A percentile compares a stretch with the other conserved stretches of the same genome.
phyloP scores from a whole-genome alignment of 2,329 filamentous ascomycete genomes.

The Aspergillus sp. region DNA sequence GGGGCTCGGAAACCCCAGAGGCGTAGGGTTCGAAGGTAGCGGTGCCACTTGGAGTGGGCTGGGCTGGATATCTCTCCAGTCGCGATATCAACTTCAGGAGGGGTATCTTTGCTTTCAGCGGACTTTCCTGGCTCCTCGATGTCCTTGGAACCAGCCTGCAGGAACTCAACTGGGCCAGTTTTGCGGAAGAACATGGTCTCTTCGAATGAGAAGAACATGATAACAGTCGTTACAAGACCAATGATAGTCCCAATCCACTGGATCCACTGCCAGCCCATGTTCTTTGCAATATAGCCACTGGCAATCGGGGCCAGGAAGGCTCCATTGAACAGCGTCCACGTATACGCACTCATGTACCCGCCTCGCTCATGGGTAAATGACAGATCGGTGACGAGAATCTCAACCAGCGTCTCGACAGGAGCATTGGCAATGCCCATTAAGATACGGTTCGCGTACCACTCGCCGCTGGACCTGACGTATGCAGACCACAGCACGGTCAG shows the following conservation, averaged over 20 bases:
- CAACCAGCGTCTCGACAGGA: not conserved
- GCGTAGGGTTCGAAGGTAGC: too few relatives aligned
- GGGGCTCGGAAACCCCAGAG: too few relatives aligned
- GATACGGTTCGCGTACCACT: slow-evolving; percentile 4
- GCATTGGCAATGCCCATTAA: not conserved
- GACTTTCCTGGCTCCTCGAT: not conserved
- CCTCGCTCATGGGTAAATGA: slow-evolving; percentile 2
- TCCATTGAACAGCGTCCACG: not conserved
- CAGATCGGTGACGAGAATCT: not conserved
- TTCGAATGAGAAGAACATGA: slow-evolving; percentile 5
- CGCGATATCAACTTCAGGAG: not conserved
- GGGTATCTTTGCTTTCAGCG: too few relatives aligned
- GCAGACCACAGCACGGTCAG: not conserved
- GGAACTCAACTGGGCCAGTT: not conserved
- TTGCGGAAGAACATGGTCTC: slow-evolving; percentile 8
- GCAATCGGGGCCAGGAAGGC: not conserved
- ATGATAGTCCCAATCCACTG: not conserved
- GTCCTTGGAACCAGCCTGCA: not conserved
- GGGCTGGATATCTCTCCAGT: too few relatives aligned
- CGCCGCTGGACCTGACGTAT: not conserved
- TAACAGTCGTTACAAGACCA: not conserved
- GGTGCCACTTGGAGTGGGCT: too few relatives aligned
- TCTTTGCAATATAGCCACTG: not conserved
- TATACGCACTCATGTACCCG: slow-evolving; percentile 1
- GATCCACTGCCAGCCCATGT: slow-evolving; percentile 1